Percentiles rank a stretch among this genome's conserved stretches.
These are phyloP conservation scores for Plasmodium coatneyi DNA, from an alignment of 169 alveolate genomes.

Conservation along the genomic window DNA sequence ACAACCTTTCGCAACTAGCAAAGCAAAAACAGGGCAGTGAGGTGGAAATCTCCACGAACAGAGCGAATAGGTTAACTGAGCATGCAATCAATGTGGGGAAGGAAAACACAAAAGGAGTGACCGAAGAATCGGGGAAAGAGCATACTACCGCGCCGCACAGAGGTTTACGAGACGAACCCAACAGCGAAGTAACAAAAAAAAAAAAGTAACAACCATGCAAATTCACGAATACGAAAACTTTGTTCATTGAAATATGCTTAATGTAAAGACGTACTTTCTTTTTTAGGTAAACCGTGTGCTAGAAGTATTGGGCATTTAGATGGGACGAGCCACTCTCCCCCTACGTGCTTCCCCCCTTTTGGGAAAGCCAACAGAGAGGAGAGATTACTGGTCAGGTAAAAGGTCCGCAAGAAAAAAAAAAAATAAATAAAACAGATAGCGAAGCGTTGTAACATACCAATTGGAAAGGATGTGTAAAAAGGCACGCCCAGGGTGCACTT, in stretches of 20 bases:
- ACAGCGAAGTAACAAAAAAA: background rate
- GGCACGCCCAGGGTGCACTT: background rate
- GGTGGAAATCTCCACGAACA: background rate
- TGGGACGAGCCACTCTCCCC: background rate
- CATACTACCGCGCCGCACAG: background rate
- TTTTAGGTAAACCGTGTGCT: slow-evolving; percentile 24
- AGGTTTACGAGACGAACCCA: background rate
- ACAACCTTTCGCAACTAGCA: slow-evolving; percentile 11
- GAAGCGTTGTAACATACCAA: background rate
- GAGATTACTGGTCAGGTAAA: background rate
- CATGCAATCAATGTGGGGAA: background rate
- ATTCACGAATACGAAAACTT: background rate
- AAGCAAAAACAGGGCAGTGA: background rate
- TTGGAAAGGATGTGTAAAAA: background rate
- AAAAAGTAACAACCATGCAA: background rate
- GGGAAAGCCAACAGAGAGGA: background rate
- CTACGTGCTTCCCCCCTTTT: background rate
- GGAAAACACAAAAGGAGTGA: background rate
- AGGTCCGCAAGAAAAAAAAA: background rate
- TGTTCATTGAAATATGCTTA: background rate
- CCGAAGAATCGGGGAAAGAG: background rate
- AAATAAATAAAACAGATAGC: background rate
- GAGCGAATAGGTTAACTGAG: background rate
- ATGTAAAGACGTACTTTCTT: slow-evolving; percentile 27
- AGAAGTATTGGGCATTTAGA: slow-evolving; percentile 13